phyloP scores from a whole-genome alignment of 1,284 basidiomycete species.

The Tetrapyrgos nigripes region DNA sequence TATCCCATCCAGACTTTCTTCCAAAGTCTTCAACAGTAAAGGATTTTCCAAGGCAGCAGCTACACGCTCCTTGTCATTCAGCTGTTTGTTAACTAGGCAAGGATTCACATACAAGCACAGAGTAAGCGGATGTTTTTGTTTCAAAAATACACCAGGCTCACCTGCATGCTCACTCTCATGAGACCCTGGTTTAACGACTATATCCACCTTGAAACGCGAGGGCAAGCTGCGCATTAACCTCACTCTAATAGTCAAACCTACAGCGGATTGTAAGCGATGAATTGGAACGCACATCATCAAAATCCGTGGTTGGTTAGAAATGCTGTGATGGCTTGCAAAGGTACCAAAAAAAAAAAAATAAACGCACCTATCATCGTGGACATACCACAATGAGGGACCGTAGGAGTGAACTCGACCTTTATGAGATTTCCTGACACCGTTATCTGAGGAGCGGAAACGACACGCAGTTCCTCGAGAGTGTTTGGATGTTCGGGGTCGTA shows the following conservation, averaged over 20 bases:
- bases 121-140: neutral
- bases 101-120: too few species aligned
- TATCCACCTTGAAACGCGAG: constrained; percentile 93
- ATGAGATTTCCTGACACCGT: constrained; percentile 77
- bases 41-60: constrained; percentile 96
- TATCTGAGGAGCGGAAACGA: constrained; percentile 92
- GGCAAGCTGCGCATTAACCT: constrained; percentile 91
- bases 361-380: constrained; percentile 92
- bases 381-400: constrained; percentile 98
- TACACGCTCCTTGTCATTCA: constrained; percentile 99
- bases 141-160: constrained; percentile 41
- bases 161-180: constrained; percentile 94
- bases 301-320: neutral
- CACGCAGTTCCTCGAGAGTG: constrained; percentile 95
- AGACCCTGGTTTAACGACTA: constrained; percentile 91
- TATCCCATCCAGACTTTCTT: constrained; percentile 71
- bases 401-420: constrained; percentile 93
- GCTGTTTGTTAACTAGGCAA: constrained; percentile 92
- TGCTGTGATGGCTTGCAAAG: neutral
- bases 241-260: constrained; percentile 94
- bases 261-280: too few species aligned
- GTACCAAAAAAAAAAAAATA: neutral
- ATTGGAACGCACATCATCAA: too few species aligned
- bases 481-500: constrained; percentile 98
- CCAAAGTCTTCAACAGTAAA: constrained; percentile 86